These are phyloP conservation scores for Tephrocybe sp. DNA, from an alignment of 768 basidiomycete genomes.

Conservation along the genomic window DNA sequence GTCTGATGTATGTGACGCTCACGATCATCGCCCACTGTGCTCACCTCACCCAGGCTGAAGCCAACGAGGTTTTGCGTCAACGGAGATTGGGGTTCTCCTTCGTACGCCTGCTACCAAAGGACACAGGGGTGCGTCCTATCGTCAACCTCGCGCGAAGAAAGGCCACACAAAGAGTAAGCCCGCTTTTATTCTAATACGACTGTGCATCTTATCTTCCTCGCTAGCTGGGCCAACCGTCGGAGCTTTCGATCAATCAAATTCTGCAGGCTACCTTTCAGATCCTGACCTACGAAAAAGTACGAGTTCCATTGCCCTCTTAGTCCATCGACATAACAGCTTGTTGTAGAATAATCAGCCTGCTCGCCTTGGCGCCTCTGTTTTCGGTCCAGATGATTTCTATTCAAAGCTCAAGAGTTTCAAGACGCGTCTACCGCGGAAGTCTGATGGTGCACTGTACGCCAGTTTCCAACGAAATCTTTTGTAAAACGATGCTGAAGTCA, in stretches of 20 bases:
- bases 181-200: neutral
- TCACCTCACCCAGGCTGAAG: constrained; percentile 50
- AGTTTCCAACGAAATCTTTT: neutral
- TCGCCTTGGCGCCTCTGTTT: constrained; percentile 79
- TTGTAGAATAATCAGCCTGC: constrained; percentile 59
- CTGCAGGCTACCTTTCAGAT: constrained; percentile 85
- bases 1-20: constrained; percentile 48
- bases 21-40: neutral
- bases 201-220: neutral
- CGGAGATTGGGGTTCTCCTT: constrained; percentile 82
- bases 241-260: constrained; percentile 83
- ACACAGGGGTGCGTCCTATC: constrained; percentile 91
- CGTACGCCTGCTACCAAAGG: constrained; percentile 90
- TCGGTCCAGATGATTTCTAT: constrained; percentile 84
- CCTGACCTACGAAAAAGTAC: constrained; percentile 83
- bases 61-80: constrained; percentile 64
- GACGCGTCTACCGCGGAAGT: constrained; percentile 36
- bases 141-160: constrained; percentile 76
- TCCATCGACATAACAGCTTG: neutral
- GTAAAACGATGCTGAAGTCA: neutral
- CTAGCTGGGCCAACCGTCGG: constrained; percentile 31
- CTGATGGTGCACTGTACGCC: constrained; percentile 54
- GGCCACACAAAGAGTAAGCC: constrained; percentile 29
- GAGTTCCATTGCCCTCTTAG: neutral
- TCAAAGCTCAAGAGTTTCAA: constrained; percentile 72